Evolutionary conservation across 78 protist genomes (phyloP).

Genomic region (Polysphondylium violaceum): DNA sequence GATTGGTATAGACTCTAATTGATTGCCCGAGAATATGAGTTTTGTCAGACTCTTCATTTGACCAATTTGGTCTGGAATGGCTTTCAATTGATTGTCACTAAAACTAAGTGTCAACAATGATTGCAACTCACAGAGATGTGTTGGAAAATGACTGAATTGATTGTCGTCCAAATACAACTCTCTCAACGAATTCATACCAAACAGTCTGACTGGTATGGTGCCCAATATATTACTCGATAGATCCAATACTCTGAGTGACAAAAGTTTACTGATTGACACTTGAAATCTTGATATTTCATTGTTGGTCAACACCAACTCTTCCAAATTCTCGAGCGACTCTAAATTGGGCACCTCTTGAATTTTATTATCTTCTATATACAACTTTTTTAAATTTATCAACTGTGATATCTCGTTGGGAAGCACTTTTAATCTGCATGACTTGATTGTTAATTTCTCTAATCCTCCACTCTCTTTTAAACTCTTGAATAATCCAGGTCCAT

Average conservation of each 20-base stretch:
- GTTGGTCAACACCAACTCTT: slow-evolving; percentile 24
- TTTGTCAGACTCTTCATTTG: slow-evolving; percentile 14
- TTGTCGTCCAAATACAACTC: slow-evolving; percentile 31
- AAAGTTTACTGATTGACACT: slow-evolving; percentile 50
- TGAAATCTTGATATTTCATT: slow-evolving; percentile 56
- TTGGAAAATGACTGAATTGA: slow-evolving; percentile 35
- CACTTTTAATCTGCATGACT: slow-evolving; percentile 68
- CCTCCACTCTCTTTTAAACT: not conserved
- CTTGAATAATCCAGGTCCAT: slow-evolving; percentile 35
- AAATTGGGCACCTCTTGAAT: slow-evolving; percentile 50
- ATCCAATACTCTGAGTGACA: slow-evolving; percentile 1
- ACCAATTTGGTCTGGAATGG: slow-evolving; percentile 45
- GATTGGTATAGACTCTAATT: slow-evolving; percentile 27
- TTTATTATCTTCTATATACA: slow-evolving; percentile 56
- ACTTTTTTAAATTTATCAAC: not conserved
- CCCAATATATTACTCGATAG: slow-evolving; percentile 56
- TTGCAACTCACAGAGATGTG: slow-evolving; percentile 65
- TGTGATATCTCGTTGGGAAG: slow-evolving; percentile 40
- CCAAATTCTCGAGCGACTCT: slow-evolving; percentile 36
- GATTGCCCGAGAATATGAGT: slow-evolving; percentile 43
- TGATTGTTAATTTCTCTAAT: slow-evolving; percentile 6
- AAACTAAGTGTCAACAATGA: slow-evolving; percentile 16
- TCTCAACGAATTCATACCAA: slow-evolving; percentile 22
- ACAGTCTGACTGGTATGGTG: slow-evolving; percentile 67
- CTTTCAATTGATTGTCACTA: slow-evolving; percentile 23